Evolutionary conservation across 169 alveolate genomes (phyloP).

Genomic region (Ichthyophthirius multifiliis): DNA sequence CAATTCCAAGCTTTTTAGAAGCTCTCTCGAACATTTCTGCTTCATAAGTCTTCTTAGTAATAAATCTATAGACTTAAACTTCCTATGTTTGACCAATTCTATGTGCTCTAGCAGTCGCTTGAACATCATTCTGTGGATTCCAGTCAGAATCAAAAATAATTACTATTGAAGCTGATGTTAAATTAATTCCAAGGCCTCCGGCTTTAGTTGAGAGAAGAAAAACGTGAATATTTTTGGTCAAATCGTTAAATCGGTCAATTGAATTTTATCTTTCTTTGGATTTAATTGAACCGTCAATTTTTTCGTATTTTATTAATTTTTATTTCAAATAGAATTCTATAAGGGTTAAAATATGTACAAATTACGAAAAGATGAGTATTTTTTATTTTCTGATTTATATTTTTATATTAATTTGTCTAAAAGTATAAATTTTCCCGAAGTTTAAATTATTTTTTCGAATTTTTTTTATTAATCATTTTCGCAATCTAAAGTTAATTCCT

Average conservation of each 20-base stretch:
- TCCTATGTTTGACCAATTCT: conserved; percentile 92
- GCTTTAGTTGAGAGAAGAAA: conserved; percentile 93
- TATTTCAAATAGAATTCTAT: conserved; percentile 80
- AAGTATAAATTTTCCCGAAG: conserved; percentile 86
- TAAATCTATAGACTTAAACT: conserved; percentile 89
- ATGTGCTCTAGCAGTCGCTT: conserved; percentile 95
- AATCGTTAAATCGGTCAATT: conserved; percentile 82
- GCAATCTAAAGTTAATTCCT: conserved; percentile 65
- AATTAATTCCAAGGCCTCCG: conserved; percentile 93
- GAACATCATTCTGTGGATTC: conserved; percentile 93
- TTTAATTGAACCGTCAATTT: conserved; percentile 88
- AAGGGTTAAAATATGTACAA: conserved; percentile 83
- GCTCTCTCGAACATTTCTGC: conserved; percentile 91
- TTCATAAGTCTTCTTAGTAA: conserved; percentile 91
- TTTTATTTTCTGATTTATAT: conserved; percentile 81
- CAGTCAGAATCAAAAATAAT: conserved; percentile 94
- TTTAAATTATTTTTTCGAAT: too few relatives aligned
- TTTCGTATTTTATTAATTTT: conserved; percentile 78
- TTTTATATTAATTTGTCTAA: conserved; percentile 84
- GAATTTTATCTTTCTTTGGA: conserved; percentile 79
- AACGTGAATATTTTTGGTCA: conserved; percentile 67
- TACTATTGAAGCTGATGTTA: conserved; percentile 94
- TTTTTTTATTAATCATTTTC: conserved; percentile 33
- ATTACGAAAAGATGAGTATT: conserved; percentile 88
- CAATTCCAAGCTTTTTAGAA: conserved; percentile 90